Percentiles rank a stretch among this genome's conserved stretches.
phyloP scores from a whole-genome alignment of 2,329 filamentous ascomycete species.

The Alternaria arborescens region DNA sequence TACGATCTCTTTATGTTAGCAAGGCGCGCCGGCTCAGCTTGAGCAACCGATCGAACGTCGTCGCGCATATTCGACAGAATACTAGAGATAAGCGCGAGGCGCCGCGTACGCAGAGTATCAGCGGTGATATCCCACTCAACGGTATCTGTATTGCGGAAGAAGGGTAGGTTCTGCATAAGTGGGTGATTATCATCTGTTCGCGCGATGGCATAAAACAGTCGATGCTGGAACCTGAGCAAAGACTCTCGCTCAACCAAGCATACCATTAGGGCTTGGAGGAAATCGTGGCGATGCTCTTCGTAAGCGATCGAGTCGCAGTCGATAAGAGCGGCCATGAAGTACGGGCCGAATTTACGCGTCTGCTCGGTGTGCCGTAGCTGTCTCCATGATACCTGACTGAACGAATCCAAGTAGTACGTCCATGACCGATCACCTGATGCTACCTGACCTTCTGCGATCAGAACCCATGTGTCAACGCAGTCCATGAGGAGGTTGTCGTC shows the following conservation, averaged over 20 bases:
- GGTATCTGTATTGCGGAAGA: slow-evolving; percentile 53
- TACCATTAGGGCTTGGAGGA: slow-evolving; percentile 63
- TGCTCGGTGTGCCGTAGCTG: slow-evolving; percentile 58
- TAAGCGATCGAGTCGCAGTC: slow-evolving; percentile 53
- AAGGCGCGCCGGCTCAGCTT: slow-evolving; percentile 41
- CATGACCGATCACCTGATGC: slow-evolving; percentile 58
- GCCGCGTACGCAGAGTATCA: slow-evolving; percentile 62
- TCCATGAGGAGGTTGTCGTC: slow-evolving; percentile 63
- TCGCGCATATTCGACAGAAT: slow-evolving; percentile 68
- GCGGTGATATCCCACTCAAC: slow-evolving; percentile 58
- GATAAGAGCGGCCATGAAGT: slow-evolving; percentile 54
- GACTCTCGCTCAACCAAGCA: slow-evolving; percentile 68
- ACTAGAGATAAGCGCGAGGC: slow-evolving; percentile 64
- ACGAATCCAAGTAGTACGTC: slow-evolving; percentile 64
- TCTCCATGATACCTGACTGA: slow-evolving; percentile 61
- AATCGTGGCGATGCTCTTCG: slow-evolving; percentile 56
- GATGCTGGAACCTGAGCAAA: slow-evolving; percentile 68
- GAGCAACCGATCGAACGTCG: slow-evolving; percentile 50
- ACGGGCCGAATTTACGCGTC: slow-evolving; percentile 55
- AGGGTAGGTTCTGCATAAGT: slow-evolving; percentile 66
- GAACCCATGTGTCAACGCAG: slow-evolving; percentile 64
- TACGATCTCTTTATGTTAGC: slow-evolving; percentile 58
- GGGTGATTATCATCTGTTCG: slow-evolving; percentile 57
- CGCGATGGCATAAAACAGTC: slow-evolving; percentile 63
- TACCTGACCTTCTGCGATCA: slow-evolving; percentile 59